A percentile compares a stretch with the other conserved stretches of the same genome.
Evolutionary conservation across 1,284 basidiomycete species (phyloP).

Genomic region (Cystobasidium slooffiae): DNA sequence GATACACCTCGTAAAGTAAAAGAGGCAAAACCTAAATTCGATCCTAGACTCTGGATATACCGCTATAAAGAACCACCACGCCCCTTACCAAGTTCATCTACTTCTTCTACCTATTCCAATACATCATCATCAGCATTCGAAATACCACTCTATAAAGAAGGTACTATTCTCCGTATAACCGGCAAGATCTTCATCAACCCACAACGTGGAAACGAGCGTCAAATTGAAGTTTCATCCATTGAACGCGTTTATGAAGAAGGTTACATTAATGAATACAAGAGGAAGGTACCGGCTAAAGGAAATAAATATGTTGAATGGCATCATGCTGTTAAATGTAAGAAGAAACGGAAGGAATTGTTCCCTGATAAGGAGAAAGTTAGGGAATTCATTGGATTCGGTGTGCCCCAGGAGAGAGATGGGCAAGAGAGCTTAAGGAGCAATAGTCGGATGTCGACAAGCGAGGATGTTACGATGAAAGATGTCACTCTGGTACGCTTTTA

Average conservation of each 20-base stretch:
- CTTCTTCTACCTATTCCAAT: background rate
- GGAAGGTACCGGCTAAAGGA: conserved; percentile 17
- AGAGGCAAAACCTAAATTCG: conserved; percentile 10
- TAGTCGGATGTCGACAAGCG: no score
- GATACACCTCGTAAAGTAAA: background rate
- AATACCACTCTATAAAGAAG: conserved; percentile 26
- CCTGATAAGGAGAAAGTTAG: conserved; percentile 15
- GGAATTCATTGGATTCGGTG: conserved; percentile 27
- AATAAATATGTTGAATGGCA: conserved; percentile 42
- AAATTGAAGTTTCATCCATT: conserved; percentile 21
- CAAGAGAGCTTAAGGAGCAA: background rate
- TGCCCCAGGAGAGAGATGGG: background rate
- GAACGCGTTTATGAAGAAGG: conserved; percentile 20
- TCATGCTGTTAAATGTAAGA: conserved; percentile 27
- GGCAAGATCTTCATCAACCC: conserved; percentile 30
- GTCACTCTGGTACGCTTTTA: background rate
- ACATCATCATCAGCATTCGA: background rate
- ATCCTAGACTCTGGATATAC: conserved; percentile 42
- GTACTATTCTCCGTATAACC: conserved; percentile 22
- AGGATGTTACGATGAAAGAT: conserved; percentile 14
- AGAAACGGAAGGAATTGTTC: conserved; percentile 15
- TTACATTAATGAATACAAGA: background rate
- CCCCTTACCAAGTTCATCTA: background rate
- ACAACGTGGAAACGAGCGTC: conserved; percentile 21
- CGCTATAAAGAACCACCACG: conserved; percentile 36